Base-by-base conservation (phyloP, 805 yeast species). In the Candida odintsovae region DNA sequence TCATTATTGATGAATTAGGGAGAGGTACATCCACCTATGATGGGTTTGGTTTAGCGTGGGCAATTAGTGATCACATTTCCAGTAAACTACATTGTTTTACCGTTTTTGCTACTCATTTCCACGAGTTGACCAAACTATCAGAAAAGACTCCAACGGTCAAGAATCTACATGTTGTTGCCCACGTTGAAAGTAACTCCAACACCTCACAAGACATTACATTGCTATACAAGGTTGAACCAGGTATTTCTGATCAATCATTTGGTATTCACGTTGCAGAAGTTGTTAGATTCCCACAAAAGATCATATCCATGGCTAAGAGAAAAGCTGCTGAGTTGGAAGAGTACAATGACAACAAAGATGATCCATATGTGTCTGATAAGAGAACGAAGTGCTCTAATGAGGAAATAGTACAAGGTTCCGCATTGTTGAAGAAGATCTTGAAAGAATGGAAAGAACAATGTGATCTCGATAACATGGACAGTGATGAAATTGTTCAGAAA, bases 231-330 rank as follows among this genome's bases (percentile, higher is more conserved):
- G 98, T 94, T n/a, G 97, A 89, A 55, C 86, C 88, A 1, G 99
- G 99, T n/a, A 80, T 90, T 43, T 83, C 95, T 2, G 96, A 89
- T 64, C 94, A 90, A 65, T 90, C 97, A 0, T 94, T 94, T 68
- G 99, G 99, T 66, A 90, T 94, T 41, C 96, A 94, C 63, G 99
- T 94, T 40, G 98, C 98, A 0, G 97, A 94, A 66, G 82, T 92
- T 26, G 98, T 92, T 18, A 85, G 87, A 55, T 94, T 94, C 65
- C 99, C 98, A 2, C 69, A 72, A 21, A 94, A 94, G 65, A 94
- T 94, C 42, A 81, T 94, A 41, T 76, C 79, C 47, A 94, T 94
- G 98, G 97, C 99, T 9, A 94, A 92, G 61, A 78, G 98, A 50
- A 92, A 92, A 64, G 95, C 97, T 0, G 71, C 76, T 6, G 98